Base-by-base conservation (phyloP, 345 rosid genomes). In the Eucalyptus regnans region DNA sequence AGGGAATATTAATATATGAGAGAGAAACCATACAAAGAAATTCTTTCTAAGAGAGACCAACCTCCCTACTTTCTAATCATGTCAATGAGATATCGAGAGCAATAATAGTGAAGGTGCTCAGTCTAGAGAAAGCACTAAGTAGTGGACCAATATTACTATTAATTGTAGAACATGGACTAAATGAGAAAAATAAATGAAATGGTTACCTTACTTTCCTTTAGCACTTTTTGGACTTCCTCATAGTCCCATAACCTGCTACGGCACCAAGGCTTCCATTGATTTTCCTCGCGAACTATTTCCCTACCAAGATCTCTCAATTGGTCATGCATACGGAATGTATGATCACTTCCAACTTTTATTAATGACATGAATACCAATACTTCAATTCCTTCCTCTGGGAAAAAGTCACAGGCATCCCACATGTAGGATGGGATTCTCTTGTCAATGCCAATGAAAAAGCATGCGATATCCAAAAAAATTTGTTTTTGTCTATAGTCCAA, bases 211-310 rank as follows among this genome's bases (percentile, higher is more conserved):
- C 17, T n/a, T 8, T 0, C 0, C 43, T 16, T 16, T 33, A 68
- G 44, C 80, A 68, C 80, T 68, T 8, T 33, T 5, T 0, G 1
- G 12, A 1, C 22, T 31, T 68, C 23, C 3, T 33, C 1, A 0
- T 0, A 3, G 43, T 68, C 43, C 80, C 80, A 68, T 33, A 68
- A 33, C 43, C 80, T 68, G 3, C 80, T 68, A 17, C 7, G 23
- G 12, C 1, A 3, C 12, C 1, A 0, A 31, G 80, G 58, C 25
- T 54, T 2, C 0, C 1, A 4, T 8, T 1, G 23, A 1, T 16
- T 2, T 33, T 68, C 23, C 1, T 68, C 4, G 0, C 4, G 23
- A 68, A 31, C 43, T 2, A 68, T 68, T 17, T 4, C 3, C 12
- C 80, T 16, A 8, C 80, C 80, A 31, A 68, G 80, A 68, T 68